A percentile compares a stretch with the other conserved stretches of the same genome.
Conservation (phyloP, 2,329 filamentous ascomycete species). For the Aspergillus eucalypticola region DNA sequence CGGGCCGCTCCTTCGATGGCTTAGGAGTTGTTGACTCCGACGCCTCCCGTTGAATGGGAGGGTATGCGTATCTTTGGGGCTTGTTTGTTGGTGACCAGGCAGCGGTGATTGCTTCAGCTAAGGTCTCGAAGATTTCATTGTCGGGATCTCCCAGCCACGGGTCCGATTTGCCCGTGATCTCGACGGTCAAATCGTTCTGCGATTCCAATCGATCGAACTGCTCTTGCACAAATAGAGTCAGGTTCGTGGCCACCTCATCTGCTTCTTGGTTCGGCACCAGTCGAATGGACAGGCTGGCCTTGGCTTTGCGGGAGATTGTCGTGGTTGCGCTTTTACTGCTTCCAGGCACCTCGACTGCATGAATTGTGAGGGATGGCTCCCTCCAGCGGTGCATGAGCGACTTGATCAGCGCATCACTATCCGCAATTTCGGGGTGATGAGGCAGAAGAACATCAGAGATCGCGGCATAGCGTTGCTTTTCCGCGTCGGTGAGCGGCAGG, state of each 20-base stretch:
- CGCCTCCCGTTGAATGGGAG: conserved; percentile 26
- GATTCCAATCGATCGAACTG: conserved; percentile 76
- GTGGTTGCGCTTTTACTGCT: conserved; percentile 82
- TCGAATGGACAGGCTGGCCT: conserved; percentile 83
- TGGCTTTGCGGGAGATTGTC: conserved; percentile 80
- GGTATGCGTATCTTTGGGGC: conserved; percentile 37
- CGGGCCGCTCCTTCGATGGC: conserved; percentile 14
- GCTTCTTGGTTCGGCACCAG: conserved; percentile 93
- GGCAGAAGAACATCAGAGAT: conserved; percentile 76
- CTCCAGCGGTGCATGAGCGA: conserved; percentile 93
- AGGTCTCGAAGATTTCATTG: conserved; percentile 85
- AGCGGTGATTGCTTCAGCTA: conserved; percentile 80
- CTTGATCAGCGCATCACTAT: conserved; percentile 70
- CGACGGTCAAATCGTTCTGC: conserved; percentile 76
- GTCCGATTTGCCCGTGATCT: conserved; percentile 90
- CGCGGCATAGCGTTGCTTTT: conserved; percentile 78
- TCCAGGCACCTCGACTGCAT: conserved; percentile 81
- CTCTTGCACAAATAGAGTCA: conserved; percentile 67
- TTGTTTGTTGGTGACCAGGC: conserved; percentile 65
- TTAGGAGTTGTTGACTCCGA: conserved; percentile 16
- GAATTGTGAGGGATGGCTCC: conserved; percentile 90
- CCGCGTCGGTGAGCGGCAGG: conserved; percentile 69
- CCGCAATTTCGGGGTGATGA: conserved; percentile 65
- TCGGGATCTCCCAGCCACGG: conserved; percentile 92
- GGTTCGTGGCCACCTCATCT: conserved; percentile 67